Percentiles rank a stretch among this genome's conserved stretches.
Evolutionary conservation across 768 basidiomycete genomes (phyloP).

Genomic region (Kwoniella bestiolae): DNA sequence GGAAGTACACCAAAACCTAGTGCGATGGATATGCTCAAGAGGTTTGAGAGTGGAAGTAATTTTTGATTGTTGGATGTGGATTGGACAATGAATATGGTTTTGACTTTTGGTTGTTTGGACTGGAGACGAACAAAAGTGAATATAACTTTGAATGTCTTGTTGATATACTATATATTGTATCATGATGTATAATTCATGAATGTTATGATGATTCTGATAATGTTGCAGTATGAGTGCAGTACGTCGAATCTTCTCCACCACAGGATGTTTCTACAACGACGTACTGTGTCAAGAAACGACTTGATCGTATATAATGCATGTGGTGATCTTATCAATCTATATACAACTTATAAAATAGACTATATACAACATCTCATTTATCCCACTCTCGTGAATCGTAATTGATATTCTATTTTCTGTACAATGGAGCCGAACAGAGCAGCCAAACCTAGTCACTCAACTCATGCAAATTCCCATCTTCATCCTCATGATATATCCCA

Average conservation of each 20-base stretch:
- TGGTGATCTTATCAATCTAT: no score
- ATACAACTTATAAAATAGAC: no score
- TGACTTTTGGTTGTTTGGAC: not conserved
- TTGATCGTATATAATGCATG: no score
- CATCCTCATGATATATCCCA: slow-evolving; percentile 39
- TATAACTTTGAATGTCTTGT: not conserved
- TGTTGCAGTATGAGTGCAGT: no score
- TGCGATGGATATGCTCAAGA: slow-evolving; percentile 41
- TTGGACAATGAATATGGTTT: not conserved
- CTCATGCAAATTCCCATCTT: slow-evolving; percentile 36
- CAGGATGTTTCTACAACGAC: no score
- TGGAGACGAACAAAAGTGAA: not conserved
- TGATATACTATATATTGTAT: not conserved
- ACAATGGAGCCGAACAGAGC: no score
- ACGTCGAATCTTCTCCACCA: no score
- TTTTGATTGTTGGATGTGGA: not conserved
- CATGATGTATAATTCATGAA: not conserved
- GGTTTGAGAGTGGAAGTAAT: slow-evolving; percentile 29
- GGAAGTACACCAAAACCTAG: slow-evolving; percentile 11
- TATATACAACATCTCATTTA: no score
- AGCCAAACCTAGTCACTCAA: slow-evolving; percentile 17
- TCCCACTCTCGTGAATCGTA: no score
- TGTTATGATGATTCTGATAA: not conserved
- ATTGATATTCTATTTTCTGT: no score
- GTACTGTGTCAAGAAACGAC: no score